Conservation (phyloP, 2,329 filamentous ascomycete genomes). For the Scytalidium sp. region DNA sequence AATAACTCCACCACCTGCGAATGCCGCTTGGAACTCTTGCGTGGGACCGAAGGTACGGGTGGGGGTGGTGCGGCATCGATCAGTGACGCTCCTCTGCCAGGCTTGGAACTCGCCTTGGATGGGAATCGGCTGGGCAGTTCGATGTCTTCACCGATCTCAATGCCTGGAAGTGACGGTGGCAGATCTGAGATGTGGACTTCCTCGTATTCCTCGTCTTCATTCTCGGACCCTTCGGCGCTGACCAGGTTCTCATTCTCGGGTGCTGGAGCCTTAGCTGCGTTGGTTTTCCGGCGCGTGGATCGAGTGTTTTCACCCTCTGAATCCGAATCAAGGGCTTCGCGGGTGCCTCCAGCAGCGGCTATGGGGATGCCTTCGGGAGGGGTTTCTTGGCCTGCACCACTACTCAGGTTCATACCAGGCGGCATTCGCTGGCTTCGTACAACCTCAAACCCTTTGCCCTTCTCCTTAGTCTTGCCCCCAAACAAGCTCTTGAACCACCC, state of each 20-base stretch:
- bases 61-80: slow-evolving; percentile 21
- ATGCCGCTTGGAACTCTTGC: slow-evolving; percentile 67
- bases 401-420: slow-evolving; percentile 59
- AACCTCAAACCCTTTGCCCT: slow-evolving; percentile 95
- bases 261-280: slow-evolving; percentile 12
- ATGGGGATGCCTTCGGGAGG: slow-evolving; percentile 66
- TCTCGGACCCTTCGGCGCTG: slow-evolving; percentile 43
- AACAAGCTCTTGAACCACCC: slow-evolving; percentile 84
- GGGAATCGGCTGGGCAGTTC: slow-evolving; percentile 58
- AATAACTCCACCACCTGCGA: slow-evolving; percentile 24
- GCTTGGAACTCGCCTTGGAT: slow-evolving; percentile 51
- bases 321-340: slow-evolving; percentile 64
- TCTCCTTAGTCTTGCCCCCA: slow-evolving; percentile 85
- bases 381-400: slow-evolving; percentile 61
- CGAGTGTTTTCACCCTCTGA: slow-evolving; percentile 42
- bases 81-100: slow-evolving; percentile 9
- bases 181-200: slow-evolving; percentile 42
- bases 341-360: slow-evolving; percentile 32
- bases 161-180: slow-evolving; percentile 57
- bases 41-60: slow-evolving; percentile 57
- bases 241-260: slow-evolving; percentile 23
- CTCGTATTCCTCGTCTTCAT: slow-evolving; percentile 42
- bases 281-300: slow-evolving; percentile 27
- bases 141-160: slow-evolving; percentile 40
- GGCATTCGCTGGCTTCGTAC: slow-evolving; percentile 87